Conservation (phyloP, 1,284 basidiomycete species). For the Irpex sp. region DNA sequence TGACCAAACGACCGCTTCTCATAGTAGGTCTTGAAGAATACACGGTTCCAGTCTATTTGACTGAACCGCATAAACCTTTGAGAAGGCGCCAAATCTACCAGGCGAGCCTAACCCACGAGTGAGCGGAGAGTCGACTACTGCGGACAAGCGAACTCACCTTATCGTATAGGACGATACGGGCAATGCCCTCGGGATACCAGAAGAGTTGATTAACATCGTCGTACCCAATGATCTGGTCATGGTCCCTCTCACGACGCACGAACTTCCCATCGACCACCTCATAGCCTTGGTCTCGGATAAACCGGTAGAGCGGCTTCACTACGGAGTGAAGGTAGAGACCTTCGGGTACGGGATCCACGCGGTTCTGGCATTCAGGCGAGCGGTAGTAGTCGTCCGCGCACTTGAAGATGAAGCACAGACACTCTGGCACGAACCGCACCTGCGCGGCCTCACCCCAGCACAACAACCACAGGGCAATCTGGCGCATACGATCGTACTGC, state of each 20-base stretch:
- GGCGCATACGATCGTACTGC: constrained; percentile 95
- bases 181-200: constrained; percentile 99
- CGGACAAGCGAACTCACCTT: constrained; percentile 50
- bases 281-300: constrained; percentile 97
- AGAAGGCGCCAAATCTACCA: constrained; percentile 85
- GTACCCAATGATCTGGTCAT: constrained; percentile 95
- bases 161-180: constrained; percentile 85
- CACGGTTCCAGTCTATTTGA: constrained; percentile 90
- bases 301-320: constrained; percentile 95
- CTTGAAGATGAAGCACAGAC: constrained; percentile 99
- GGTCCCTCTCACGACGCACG: constrained; percentile 89
- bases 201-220: constrained; percentile 99
- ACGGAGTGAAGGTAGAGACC: constrained; percentile 91
- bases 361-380: constrained; percentile 96
- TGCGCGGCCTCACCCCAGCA: constrained; percentile 99
- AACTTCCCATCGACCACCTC: constrained; percentile 97
- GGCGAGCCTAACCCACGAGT: constrained; percentile 56
- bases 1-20: constrained; percentile 95
- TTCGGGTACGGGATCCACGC: constrained; percentile 92
- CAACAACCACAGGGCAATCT: constrained; percentile 93
- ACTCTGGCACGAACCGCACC: constrained; percentile 97
- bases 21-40: constrained; percentile 96
- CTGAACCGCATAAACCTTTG: constrained; percentile 95
- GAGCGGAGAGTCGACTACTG: not conserved
- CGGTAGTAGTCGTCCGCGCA: constrained; percentile 99